These are phyloP conservation scores for Cymbopogon flexuosus DNA, from an alignment of 202 grass and related monocot genomes.

Conservation along the genomic window DNA sequence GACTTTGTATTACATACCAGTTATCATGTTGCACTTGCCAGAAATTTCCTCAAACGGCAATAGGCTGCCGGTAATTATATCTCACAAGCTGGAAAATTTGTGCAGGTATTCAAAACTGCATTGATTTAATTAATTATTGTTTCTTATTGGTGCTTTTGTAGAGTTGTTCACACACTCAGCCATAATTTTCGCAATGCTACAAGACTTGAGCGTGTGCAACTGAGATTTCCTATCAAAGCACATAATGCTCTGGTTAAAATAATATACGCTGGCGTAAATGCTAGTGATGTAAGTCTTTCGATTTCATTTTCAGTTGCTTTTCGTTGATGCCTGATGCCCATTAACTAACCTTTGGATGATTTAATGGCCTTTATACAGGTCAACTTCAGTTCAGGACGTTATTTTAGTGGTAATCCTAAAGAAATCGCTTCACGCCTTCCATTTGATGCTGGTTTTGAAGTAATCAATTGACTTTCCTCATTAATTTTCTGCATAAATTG, in stretches of 20 bases:
- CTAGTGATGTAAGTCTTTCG: conserved; percentile 83
- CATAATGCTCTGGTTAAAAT: conserved; percentile 77
- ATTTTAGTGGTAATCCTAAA: conserved; percentile 69
- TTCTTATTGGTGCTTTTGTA: conserved; percentile 42
- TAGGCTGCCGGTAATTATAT: conserved; percentile 15
- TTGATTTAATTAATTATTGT: conserved; percentile 27
- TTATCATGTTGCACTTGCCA: background rate
- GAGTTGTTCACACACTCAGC: conserved; percentile 89
- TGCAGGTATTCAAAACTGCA: background rate
- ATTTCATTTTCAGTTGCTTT: conserved; percentile 20
- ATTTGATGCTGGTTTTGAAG: conserved; percentile 97
- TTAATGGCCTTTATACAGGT: conserved; percentile 50
- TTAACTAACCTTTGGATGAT: conserved; percentile 2
- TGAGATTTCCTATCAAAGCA: conserved; percentile 74
- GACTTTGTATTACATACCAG: conserved; percentile 3
- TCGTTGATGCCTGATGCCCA: conserved; percentile 15
- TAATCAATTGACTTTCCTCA: conserved; percentile 17
- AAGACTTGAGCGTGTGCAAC: conserved; percentile 54
- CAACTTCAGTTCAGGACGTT: conserved; percentile 92
- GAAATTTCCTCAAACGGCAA: background rate
- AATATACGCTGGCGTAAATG: conserved; percentile 99
- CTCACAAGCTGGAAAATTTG: background rate
- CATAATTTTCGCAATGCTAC: conserved; percentile 90
- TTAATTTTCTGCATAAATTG: background rate
- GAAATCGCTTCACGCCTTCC: conserved; percentile 75